Evolutionary conservation across 306 rosid species (phyloP).

Genomic region (Ormosia semicastrata): DNA sequence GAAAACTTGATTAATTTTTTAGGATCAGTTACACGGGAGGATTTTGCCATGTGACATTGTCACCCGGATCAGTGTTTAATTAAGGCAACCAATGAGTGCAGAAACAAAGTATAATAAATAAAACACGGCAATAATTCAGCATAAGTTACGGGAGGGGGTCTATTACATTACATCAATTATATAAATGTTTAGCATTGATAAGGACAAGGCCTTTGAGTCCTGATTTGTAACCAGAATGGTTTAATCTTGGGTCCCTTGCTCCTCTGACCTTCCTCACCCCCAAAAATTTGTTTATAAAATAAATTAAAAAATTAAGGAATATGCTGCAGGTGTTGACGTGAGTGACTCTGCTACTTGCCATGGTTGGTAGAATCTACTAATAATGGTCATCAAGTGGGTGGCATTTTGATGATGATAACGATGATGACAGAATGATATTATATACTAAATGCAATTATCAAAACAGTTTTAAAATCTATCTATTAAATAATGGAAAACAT

Average conservation of each 20-base stretch:
- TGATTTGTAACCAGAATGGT: neutral
- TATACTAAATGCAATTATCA: conserved; percentile 9
- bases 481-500: neutral
- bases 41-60: conserved; percentile 17
- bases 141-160: conserved; percentile 28
- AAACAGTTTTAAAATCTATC: neutral
- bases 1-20: neutral
- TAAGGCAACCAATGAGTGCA: conserved; percentile 12
- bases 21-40: neutral
- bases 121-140: conserved; percentile 29
- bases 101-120: neutral
- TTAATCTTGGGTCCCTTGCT: conserved; percentile 10
- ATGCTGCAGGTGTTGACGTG: conserved; percentile 15
- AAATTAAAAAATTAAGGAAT: conserved; percentile 19
- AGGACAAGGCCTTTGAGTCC: neutral
- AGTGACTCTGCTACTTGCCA: conserved; percentile 14
- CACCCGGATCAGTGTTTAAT: neutral
- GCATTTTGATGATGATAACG: conserved; percentile 16
- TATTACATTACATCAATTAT: neutral
- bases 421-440: conserved; percentile 22
- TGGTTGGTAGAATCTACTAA: conserved; percentile 39
- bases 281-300: neutral
- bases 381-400: conserved; percentile 31
- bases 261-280: conserved; percentile 6
- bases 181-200: neutral